These are phyloP conservation scores for Harringtonia lauricola DNA, from an alignment of 2,329 filamentous ascomycete species.

Conservation along the genomic window DNA sequence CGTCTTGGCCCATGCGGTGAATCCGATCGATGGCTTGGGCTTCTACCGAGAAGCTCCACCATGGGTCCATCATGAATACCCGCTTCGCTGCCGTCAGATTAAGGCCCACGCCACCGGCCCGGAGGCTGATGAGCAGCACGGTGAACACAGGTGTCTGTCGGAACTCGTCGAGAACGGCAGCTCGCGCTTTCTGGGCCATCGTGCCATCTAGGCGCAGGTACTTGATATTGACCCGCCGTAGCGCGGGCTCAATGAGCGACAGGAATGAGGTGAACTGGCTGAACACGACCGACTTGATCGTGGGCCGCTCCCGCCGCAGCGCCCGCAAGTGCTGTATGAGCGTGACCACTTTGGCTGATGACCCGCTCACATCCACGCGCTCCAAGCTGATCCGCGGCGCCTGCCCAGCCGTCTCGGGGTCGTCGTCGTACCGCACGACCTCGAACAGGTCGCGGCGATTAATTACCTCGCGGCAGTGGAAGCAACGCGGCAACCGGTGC, in stretches of 20 bases:
- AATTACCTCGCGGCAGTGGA: slow-evolving; percentile 78
- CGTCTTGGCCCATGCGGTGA: slow-evolving; percentile 88
- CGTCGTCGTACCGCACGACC: slow-evolving; percentile 69
- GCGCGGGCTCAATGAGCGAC: slow-evolving; percentile 75
- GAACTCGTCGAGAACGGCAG: slow-evolving; percentile 69
- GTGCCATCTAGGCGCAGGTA: slow-evolving; percentile 86
- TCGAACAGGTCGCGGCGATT: slow-evolving; percentile 82
- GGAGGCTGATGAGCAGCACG: slow-evolving; percentile 72
- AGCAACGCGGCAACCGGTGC: slow-evolving; percentile 67
- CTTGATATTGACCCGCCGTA: slow-evolving; percentile 59
- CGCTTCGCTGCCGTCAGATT: slow-evolving; percentile 82
- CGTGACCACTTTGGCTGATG: slow-evolving; percentile 80
- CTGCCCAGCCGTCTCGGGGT: slow-evolving; percentile 27
- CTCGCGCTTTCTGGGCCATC: slow-evolving; percentile 76
- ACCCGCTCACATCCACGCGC: slow-evolving; percentile 49
- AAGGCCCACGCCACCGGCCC: slow-evolving; percentile 85
- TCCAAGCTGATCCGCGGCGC: slow-evolving; percentile 48
- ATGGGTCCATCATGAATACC: slow-evolving; percentile 99
- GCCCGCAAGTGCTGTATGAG: slow-evolving; percentile 65
- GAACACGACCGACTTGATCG: slow-evolving; percentile 84
- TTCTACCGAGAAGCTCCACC: slow-evolving; percentile 97
- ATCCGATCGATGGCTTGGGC: slow-evolving; percentile 96
- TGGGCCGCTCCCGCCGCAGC: slow-evolving; percentile 53
- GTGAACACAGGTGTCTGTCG: slow-evolving; percentile 48
- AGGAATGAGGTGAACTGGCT: slow-evolving; percentile 97